Conservation (phyloP, 768 basidiomycete genomes). For the Trametes cingulata region DNA sequence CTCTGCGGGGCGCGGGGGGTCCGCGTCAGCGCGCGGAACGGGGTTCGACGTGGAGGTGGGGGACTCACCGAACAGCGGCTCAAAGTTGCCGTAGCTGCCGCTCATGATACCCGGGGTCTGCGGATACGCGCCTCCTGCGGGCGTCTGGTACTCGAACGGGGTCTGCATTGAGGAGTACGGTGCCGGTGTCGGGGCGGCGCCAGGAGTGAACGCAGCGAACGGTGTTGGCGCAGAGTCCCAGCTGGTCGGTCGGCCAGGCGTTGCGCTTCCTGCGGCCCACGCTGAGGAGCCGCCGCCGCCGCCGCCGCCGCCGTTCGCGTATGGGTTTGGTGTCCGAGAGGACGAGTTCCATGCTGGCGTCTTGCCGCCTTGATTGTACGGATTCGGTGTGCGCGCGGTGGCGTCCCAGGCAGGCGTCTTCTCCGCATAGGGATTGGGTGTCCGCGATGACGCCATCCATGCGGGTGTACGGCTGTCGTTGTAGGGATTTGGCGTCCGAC, state of each 20-base stretch:
- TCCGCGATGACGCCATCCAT: slow-evolving; percentile 48
- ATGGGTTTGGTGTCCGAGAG: slow-evolving; percentile 50
- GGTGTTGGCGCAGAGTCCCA: slow-evolving; percentile 26
- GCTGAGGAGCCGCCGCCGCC: slow-evolving; percentile 15
- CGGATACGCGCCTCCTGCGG: slow-evolving; percentile 10
- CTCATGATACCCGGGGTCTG: slow-evolving; percentile 22
- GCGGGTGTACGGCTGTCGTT: slow-evolving; percentile 50
- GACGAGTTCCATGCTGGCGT: slow-evolving; percentile 53
- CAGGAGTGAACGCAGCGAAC: slow-evolving; percentile 33
- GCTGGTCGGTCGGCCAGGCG: slow-evolving; percentile 36
- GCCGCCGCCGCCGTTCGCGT: slow-evolving; percentile 33
- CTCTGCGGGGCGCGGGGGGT: slow-evolving; percentile 7
- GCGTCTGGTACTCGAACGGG: slow-evolving; percentile 24
- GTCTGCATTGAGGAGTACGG: slow-evolving; percentile 21
- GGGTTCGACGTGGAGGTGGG: neutral
- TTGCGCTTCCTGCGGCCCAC: slow-evolving; percentile 24
- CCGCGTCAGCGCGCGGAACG: neutral
- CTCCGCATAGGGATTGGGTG: slow-evolving; percentile 53
- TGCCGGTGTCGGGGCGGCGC: slow-evolving; percentile 51
- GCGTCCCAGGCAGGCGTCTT: slow-evolving; percentile 56
- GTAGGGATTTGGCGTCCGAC: slow-evolving; percentile 72
- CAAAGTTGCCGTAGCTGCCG: slow-evolving; percentile 1
- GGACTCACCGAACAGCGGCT: slow-evolving; percentile 16
- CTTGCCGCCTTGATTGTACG: slow-evolving; percentile 44
- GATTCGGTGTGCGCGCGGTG: slow-evolving; percentile 56